Evolutionary conservation across 176 grass and related monocot genomes (phyloP).

Genomic region (Olyra latifolia): DNA sequence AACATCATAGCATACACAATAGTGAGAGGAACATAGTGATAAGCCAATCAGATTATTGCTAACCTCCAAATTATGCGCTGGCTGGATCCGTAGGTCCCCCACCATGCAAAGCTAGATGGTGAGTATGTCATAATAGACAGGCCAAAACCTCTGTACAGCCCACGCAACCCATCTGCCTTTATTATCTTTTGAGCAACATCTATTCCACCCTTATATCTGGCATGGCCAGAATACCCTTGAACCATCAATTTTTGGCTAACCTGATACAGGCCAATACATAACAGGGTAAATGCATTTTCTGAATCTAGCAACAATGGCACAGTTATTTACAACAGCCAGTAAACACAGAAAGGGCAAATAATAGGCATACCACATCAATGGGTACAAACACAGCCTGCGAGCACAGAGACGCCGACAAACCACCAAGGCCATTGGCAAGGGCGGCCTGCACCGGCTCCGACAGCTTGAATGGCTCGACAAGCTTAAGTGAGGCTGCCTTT

Average conservation of each 20-base stretch:
- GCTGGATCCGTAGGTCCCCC: conserved; percentile 96
- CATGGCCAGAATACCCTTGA: conserved; percentile 93
- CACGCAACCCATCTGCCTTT: conserved; percentile 70
- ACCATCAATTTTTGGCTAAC: conserved; percentile 99
- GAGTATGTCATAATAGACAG: conserved; percentile 91
- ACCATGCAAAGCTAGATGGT: conserved; percentile 95
- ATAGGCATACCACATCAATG: conserved; percentile 83
- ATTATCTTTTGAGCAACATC: conserved; percentile 84
- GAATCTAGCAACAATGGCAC: conserved; percentile 1
- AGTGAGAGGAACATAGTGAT: background rate
- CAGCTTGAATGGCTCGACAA: conserved; percentile 70
- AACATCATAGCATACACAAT: conserved; percentile 13
- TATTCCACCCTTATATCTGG: conserved; percentile 76
- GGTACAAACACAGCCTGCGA: conserved; percentile 94
- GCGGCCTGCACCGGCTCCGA: conserved; percentile 75
- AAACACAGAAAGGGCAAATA: background rate
- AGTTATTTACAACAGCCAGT: conserved; percentile 11
- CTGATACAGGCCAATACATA: conserved; percentile 47
- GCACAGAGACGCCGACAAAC: conserved; percentile 70
- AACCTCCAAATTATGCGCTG: conserved; percentile 96
- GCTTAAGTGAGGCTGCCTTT: conserved; percentile 66
- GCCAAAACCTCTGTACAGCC: conserved; percentile 94
- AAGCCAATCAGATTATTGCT: conserved; percentile 18
- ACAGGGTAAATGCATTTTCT: conserved; percentile 14
- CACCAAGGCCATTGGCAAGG: conserved; percentile 78